Evolutionary conservation across 1,284 basidiomycete species (phyloP), one percentile per base, ranked within the genome.

Genomic region (Coniferiporia sulphurascens): DNA sequence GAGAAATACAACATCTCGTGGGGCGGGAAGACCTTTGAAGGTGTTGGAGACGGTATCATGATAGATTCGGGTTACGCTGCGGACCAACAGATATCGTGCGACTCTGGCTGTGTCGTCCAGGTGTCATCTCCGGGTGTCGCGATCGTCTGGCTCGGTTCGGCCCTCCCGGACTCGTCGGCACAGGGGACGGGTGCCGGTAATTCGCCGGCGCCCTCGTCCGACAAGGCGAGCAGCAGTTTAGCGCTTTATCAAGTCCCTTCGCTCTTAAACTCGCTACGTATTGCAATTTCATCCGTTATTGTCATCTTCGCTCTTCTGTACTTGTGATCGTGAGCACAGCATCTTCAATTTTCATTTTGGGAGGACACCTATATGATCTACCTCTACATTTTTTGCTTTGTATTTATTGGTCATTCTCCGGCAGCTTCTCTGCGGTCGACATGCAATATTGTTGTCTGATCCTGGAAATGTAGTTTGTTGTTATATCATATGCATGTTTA

Each of bases 1-100:
- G 83, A 85, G 68, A 78, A 79, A 65, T 76, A 73, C 61, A 74
- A 83, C 59, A 85, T 87, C 65, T 78, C 78, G 10, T 87, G 84
- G 83, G 77, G 78, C 4, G 81, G 80, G 46, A 62, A 67, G 61
- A 71, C 70, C 45, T 67, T 78, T 60, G 74, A 76, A 74, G 71
- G 77, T 69, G 68, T 69, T 32, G 65, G 63, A 4, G 70, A 73
- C 62, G 80, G 78, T 7, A 63, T 59, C 1, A 67, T 71, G 9
- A 77, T 77, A 62, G 66, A 67, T 1, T 74, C 73, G 3, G 73
- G 76, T 60, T 76, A 76, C 58, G 73, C 73, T 15, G 66, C 71
- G n/a, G 79, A 79, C 54, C 65, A 69, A 48, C 52, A 71, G 13
- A 35, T 74, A 6, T 67, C 73, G 55, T 80, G 78, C 61, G 68